Base-by-base conservation (phyloP, 2,329 filamentous ascomycete species). In the Parastagonospora avenae region DNA sequence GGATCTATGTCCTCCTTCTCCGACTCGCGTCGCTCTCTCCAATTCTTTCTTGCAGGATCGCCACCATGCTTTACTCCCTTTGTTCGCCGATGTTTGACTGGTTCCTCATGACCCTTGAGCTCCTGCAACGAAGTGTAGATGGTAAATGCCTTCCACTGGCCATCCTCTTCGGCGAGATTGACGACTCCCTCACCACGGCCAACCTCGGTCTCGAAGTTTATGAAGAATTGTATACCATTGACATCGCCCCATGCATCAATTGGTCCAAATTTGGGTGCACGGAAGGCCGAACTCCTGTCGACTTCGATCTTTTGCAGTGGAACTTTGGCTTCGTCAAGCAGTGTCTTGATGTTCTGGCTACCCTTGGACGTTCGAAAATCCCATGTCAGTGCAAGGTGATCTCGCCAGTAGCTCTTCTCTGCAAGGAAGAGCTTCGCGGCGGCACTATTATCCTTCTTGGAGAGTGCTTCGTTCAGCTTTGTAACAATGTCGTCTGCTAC, bases 301-400 rank as follows among this genome's bases (percentile, higher is more conserved):
- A 77, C 58, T 29, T 70, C 63, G 5, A 67, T 45, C 10, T 59
- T 63, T 4, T 54, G 60, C 10, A 74, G 48, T 27, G 71, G 57
- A 24, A 74, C 70, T 52, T 59, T 78, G 31, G 57, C 64, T 8
- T 50, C 48, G 15, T 57, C 56, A 68, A 70, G 63, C 42, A 44
- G 63, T 35, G 38, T 83, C 79, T 28, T 72, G 74, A 42, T 76
- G 56, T 40, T 68, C 63, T 10, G 79, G 77, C 55, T 80, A 78
- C 65, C 67, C 42, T 70, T 67, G n/a, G 82, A 60, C 0, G 84
- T 86, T 31, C 76, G 80, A 19, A 84, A 75, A 30, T 82, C 77
- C 79, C 82, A 85, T 0, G 80, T 79, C 8, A 86, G 62, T 6
- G 74, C 79, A 3, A 86, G 76, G 46, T 85, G 80, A 60, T 87